These are phyloP conservation scores for Aspergillus heteromorphus DNA, from an alignment of 495 filamentous ascomycete genomes.

Conservation along the genomic window DNA sequence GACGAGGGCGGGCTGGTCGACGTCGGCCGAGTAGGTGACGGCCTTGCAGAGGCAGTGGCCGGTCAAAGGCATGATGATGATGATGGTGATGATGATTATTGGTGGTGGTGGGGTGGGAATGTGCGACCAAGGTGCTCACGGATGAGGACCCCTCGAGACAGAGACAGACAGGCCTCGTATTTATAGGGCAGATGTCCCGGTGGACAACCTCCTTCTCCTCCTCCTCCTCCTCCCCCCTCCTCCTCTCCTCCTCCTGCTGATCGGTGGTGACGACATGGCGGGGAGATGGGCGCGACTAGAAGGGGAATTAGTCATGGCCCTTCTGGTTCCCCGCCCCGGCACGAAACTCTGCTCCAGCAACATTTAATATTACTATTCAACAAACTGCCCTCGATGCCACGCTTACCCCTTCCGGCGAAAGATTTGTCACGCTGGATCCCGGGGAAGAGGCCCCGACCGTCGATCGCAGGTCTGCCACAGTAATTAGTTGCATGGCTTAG, in stretches of 20 bases:
- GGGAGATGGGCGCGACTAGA: not conserved
- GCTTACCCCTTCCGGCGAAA: not conserved
- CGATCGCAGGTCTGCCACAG: not conserved
- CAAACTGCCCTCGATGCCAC: not conserved
- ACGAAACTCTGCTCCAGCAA: not conserved
- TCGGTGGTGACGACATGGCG: constrained; percentile 10
- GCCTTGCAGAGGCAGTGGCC: constrained; percentile 68
- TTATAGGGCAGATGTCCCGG: constrained; percentile 18
- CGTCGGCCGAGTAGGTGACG: constrained; percentile 57
- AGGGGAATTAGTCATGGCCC: constrained; percentile 17
- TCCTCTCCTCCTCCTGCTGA: not conserved
- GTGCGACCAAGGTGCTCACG: constrained; percentile 32
- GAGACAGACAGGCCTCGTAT: constrained; percentile 15
- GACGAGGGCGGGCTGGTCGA: constrained; percentile 48
- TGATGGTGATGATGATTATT: not conserved
- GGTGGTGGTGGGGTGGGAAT: not conserved
- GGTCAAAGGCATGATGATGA: constrained; percentile 54
- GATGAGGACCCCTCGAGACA: constrained; percentile 26
- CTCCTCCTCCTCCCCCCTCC: too few species aligned
- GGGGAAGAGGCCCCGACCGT: not conserved
- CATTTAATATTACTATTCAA: not conserved
- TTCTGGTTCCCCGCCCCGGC: constrained; percentile 15
- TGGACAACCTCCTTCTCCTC: too few species aligned
- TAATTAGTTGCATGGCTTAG: too few species aligned
- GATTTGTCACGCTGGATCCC: not conserved